Percentiles rank a stretch among this genome's conserved stretches.
Conservation (phyloP, 164 flowering plant species). For the Amborella trichopoda region DNA sequence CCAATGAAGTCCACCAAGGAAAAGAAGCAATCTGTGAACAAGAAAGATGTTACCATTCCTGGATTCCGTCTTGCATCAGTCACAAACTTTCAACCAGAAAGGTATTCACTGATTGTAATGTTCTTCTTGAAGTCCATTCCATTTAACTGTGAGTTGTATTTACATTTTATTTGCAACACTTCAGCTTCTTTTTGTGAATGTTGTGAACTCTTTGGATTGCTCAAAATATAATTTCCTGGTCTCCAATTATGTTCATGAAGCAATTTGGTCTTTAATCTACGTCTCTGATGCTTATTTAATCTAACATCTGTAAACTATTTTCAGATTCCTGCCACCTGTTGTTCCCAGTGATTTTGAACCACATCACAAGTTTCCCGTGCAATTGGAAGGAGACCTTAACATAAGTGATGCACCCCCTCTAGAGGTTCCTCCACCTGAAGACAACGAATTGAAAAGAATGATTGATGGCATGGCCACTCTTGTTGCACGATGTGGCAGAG, state of each 20-base stretch:
- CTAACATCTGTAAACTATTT: conserved; percentile 6
- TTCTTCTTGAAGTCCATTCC: neutral
- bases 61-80: conserved; percentile 71
- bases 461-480: conserved; percentile 87
- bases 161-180: neutral
- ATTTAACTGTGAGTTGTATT: neutral
- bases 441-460: conserved; percentile 48
- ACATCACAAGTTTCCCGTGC: conserved; percentile 52
- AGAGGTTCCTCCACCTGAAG: conserved; percentile 76
- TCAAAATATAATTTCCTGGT: too few species aligned
- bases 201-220: too few species aligned
- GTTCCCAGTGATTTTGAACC: conserved; percentile 74
- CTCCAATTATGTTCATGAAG: too few species aligned
- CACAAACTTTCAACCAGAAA: conserved; percentile 53
- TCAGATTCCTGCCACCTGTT: conserved; percentile 80
- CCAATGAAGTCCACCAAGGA: conserved; percentile 28
- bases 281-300: too few species aligned
- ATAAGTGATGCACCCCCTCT: conserved; percentile 44
- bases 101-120: conserved; percentile 33
- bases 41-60: conserved; percentile 45
- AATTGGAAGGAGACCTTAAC: conserved; percentile 30
- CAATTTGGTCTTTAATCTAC: too few species aligned
- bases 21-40: conserved; percentile 15
- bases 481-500: conserved; percentile 84
- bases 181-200: neutral